phyloP scores from a whole-genome alignment of 352 stramenopile species.

The Aphanomyces invadans region DNA sequence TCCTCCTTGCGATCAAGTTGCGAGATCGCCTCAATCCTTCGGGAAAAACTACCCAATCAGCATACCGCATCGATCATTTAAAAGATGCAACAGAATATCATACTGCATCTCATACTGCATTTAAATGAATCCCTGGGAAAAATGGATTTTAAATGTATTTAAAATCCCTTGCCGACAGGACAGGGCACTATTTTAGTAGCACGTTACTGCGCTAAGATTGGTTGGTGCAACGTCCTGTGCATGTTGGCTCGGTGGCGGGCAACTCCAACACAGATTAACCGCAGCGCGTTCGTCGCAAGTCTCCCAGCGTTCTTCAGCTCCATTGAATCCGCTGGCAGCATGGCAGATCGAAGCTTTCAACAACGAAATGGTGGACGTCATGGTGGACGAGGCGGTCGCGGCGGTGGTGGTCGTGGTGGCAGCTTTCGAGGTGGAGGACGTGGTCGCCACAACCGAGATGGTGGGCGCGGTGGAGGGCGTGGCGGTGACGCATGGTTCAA shows the following conservation, averaged over 20 bases:
- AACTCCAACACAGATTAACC: neutral
- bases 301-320: slow-evolving; percentile 3
- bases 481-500: slow-evolving; percentile 39
- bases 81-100: neutral
- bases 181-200: neutral
- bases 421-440: slow-evolving; percentile 26
- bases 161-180: neutral
- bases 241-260: slow-evolving; percentile 7
- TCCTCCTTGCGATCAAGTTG: too few relatives aligned
- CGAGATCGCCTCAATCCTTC: too few relatives aligned
- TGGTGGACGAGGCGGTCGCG: slow-evolving; percentile 25
- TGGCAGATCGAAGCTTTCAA: neutral
- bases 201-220: neutral
- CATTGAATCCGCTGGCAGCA: neutral
- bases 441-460: slow-evolving; percentile 22
- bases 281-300: neutral
- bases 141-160: neutral
- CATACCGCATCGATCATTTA: too few relatives aligned
- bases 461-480: slow-evolving; percentile 25
- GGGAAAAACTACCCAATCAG: too few relatives aligned
- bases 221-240: neutral
- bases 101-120: neutral
- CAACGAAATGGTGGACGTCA: neutral
- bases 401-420: slow-evolving; percentile 27
- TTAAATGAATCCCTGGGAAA: too few relatives aligned